Conservation (phyloP, 208 protist species). For the Wallacemonas sp. region DNA sequence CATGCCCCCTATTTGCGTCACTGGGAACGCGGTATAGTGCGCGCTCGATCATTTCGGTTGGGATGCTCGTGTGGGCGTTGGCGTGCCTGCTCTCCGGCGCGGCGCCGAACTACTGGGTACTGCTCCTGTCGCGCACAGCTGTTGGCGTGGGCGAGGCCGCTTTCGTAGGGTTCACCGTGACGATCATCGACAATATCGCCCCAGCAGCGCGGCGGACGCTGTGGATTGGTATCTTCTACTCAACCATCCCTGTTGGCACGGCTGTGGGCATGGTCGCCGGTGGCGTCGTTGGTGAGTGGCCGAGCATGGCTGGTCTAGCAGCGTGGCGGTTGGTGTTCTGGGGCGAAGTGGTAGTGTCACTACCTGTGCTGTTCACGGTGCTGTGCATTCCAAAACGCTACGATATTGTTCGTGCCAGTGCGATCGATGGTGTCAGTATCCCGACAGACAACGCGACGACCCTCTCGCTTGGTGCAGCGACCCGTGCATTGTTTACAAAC, state of each 20-base stretch:
- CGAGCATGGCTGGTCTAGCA: constrained; percentile 6
- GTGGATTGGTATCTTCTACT: constrained; percentile 86
- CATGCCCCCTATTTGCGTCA: constrained; percentile 63
- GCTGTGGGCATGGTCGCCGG: constrained; percentile 72
- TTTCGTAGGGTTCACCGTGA: constrained; percentile 77
- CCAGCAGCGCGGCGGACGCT: constrained; percentile 51
- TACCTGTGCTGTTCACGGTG: constrained; percentile 43
- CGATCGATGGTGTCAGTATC: background rate
- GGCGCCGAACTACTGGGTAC: constrained; percentile 39
- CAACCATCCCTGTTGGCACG: constrained; percentile 81
- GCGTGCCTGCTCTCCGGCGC: constrained; percentile 43
- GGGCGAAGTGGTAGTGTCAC: constrained; percentile 34
- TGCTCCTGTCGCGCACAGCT: constrained; percentile 53
- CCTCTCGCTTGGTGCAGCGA: constrained; percentile 25
- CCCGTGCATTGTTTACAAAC: constrained; percentile 47
- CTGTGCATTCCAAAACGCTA: constrained; percentile 37
- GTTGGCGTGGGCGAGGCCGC: constrained; percentile 83
- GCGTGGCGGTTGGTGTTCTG: constrained; percentile 64
- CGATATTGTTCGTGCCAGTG: constrained; percentile 11
- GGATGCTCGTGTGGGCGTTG: constrained; percentile 60
- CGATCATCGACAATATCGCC: constrained; percentile 81
- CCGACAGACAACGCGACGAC: background rate
- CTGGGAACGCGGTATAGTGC: constrained; percentile 31
- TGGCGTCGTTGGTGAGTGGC: constrained; percentile 40
- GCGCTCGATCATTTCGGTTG: constrained; percentile 43